phyloP scores from a whole-genome alignment of 768 basidiomycete genomes.

The Xerocomellus intermedius region DNA sequence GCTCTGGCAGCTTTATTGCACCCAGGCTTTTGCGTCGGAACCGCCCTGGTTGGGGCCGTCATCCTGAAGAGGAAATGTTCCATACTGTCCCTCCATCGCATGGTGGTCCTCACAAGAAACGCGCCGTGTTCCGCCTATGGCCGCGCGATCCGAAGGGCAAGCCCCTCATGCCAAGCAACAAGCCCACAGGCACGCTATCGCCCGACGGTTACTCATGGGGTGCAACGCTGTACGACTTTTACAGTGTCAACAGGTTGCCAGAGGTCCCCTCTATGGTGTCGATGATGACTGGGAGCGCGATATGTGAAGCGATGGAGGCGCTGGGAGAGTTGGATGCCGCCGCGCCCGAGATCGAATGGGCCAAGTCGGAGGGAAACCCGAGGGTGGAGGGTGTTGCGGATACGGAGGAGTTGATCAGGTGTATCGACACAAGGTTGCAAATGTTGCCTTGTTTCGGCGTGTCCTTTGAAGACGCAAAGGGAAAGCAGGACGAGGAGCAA shows the following conservation, averaged over 20 bases:
- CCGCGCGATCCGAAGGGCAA: constrained; percentile 24
- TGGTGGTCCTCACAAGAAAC: not conserved
- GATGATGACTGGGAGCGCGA: constrained; percentile 20
- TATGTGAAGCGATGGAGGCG: constrained; percentile 9
- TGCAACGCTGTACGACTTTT: constrained; percentile 30
- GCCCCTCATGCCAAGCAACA: not conserved
- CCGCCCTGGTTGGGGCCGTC: constrained; percentile 8
- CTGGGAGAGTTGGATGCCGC: constrained; percentile 20
- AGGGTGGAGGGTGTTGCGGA: constrained; percentile 13
- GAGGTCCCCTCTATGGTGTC: rapidly evolving
- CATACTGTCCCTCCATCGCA: not conserved
- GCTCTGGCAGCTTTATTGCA: too few relatives aligned
- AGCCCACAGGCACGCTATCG: constrained; percentile 14
- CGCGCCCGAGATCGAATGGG: constrained; percentile 19
- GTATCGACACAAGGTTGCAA: not conserved
- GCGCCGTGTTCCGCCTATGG: constrained; percentile 24
- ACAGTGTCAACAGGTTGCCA: constrained; percentile 8
- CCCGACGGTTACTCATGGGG: constrained; percentile 27
- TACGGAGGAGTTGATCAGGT: constrained; percentile 16
- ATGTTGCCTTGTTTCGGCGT: not conserved
- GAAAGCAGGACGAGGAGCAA: not conserved
- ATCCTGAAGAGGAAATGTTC: not conserved
- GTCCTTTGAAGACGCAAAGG: too few relatives aligned
- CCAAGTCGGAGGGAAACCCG: constrained; percentile 23
- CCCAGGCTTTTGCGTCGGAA: too few relatives aligned